phyloP scores from a whole-genome alignment of 2,329 filamentous ascomycete species.

The Fusarium sp. region DNA sequence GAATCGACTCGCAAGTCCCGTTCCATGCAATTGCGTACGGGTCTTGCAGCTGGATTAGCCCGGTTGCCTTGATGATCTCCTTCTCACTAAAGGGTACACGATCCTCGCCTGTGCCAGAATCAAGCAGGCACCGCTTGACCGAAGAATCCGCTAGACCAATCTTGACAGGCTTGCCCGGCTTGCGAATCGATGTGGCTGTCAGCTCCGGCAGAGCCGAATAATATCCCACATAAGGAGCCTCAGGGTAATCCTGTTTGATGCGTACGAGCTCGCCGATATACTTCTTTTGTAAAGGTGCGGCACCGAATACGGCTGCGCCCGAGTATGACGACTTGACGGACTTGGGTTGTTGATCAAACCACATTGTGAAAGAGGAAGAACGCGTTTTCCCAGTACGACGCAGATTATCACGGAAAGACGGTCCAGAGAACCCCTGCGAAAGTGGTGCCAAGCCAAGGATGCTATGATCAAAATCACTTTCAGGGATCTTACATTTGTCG shows the following conservation, averaged over 20 bases:
- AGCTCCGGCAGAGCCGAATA: neutral
- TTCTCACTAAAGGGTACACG: neutral
- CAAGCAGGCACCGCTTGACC: neutral
- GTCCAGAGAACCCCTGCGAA: neutral
- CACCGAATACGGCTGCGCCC: neutral
- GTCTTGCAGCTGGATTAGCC: neutral
- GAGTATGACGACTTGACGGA: neutral
- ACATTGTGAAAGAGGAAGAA: neutral
- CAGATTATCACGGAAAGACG: neutral
- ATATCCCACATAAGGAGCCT: neutral
- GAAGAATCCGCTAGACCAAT: neutral
- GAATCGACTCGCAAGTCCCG: neutral
- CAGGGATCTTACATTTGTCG: neutral
- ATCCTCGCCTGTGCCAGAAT: neutral
- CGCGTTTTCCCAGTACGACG: neutral
- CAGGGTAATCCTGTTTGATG: neutral
- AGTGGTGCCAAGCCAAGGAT: neutral
- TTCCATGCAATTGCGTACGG: neutral
- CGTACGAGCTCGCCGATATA: neutral
- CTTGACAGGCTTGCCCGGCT: neutral
- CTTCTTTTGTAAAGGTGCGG: neutral
- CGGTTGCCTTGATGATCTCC: neutral
- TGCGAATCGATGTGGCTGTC: neutral
- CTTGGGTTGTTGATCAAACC: neutral
- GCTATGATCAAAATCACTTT: neutral